A percentile compares a stretch with the other conserved stretches of the same genome.
Evolutionary conservation across 768 basidiomycete species (phyloP).

Genomic region (Termitomyces sp.): DNA sequence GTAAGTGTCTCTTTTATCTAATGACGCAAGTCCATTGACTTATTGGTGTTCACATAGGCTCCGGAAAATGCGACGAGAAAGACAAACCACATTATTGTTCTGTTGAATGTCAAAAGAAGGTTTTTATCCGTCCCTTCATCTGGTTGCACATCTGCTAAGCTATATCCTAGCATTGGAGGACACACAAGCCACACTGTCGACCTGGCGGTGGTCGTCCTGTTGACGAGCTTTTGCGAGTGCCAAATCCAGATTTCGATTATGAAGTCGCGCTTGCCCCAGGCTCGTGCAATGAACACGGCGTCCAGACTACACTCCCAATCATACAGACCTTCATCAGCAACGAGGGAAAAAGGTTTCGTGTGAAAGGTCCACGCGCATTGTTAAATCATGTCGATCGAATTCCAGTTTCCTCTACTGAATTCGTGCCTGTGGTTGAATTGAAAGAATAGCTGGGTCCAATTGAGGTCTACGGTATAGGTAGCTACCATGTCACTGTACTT

Average conservation of each 20-base stretch:
- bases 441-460: not conserved
- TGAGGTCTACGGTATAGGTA: not conserved
- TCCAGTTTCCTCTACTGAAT: not conserved
- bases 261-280: not conserved
- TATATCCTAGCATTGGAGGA: not conserved
- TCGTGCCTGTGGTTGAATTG: not conserved
- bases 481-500: too few relatives aligned
- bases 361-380: not conserved
- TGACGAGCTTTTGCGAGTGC: not conserved
- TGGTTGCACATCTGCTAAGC: not conserved
- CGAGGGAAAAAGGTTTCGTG: not conserved
- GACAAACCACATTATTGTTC: slow-evolving; percentile 2
- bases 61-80: not conserved
- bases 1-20: not conserved
- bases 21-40: not conserved
- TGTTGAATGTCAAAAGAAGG: not conserved
- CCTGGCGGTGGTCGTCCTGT: not conserved
- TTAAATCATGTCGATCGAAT: not conserved
- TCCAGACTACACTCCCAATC: not conserved
- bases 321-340: slow-evolving; percentile 1
- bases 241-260: not conserved
- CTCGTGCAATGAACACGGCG: not conserved
- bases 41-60: not conserved
- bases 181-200: not conserved
- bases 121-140: not conserved